A percentile compares a stretch with the other conserved stretches of the same genome.
phyloP scores from a whole-genome alignment of 2,329 filamentous ascomycete genomes.

The Graphilbum sp. region DNA sequence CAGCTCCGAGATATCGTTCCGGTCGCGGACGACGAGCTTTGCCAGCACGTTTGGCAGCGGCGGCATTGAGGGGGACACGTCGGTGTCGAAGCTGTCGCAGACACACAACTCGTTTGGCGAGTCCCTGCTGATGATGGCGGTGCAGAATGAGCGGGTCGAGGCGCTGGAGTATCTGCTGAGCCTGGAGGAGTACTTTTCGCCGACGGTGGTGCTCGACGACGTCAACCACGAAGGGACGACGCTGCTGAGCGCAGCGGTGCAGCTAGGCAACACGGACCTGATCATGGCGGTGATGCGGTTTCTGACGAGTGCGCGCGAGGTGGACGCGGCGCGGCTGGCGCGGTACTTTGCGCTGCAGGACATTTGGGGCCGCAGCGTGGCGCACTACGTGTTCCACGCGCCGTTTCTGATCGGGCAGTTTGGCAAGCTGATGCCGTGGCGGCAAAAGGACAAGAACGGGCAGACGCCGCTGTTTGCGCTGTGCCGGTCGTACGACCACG shows the following conservation, averaged over 20 bases:
- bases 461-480: constrained; percentile 95
- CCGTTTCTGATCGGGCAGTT: constrained; percentile 65
- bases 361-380: constrained; percentile 69
- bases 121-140: constrained; percentile 76
- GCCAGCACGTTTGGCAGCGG: constrained; percentile 51
- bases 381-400: constrained; percentile 92
- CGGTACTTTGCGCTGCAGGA: constrained; percentile 65
- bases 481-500: constrained; percentile 88
- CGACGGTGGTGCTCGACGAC: constrained; percentile 59
- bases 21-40: constrained; percentile 64
- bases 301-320: constrained; percentile 32
- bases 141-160: constrained; percentile 54
- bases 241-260: constrained; percentile 76
- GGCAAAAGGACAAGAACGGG: constrained; percentile 83
- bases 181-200: constrained; percentile 58
- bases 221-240: constrained; percentile 82
- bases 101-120: constrained; percentile 59
- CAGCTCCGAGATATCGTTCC: constrained; percentile 68
- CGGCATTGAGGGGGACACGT: constrained; percentile 69
- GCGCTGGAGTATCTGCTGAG: constrained; percentile 67
- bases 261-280: constrained; percentile 59
- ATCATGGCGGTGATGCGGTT: constrained; percentile 62
- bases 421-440: constrained; percentile 70
- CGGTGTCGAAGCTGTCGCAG: constrained; percentile 60
- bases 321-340: constrained; percentile 36